Evolutionary conservation across 192 early-diverging fungal species (phyloP).

Genomic region (Backusella mclennaniae): DNA sequence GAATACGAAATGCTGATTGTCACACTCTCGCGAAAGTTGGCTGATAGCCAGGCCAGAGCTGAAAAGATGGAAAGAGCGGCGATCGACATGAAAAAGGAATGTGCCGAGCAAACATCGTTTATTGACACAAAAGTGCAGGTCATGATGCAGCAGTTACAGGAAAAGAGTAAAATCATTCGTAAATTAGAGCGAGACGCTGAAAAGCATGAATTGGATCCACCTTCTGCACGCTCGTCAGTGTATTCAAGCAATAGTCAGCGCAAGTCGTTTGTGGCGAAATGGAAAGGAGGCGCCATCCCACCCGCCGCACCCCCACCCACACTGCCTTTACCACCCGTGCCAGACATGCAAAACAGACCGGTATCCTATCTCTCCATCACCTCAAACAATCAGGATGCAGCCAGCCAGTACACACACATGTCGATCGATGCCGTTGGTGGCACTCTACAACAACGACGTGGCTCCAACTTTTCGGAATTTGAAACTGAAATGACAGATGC

Average conservation of each 20-base stretch:
- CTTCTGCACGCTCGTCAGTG: not conserved
- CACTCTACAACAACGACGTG: not conserved
- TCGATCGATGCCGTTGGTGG: constrained; percentile 11
- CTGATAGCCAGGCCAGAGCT: not conserved
- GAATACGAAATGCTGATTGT: not conserved
- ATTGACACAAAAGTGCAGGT: constrained; percentile 4
- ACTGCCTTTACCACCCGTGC: constrained; percentile 10
- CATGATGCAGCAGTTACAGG: not conserved
- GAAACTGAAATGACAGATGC: constrained; percentile 1
- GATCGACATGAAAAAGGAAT: not conserved
- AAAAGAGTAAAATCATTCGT: not conserved
- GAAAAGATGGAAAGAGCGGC: not conserved
- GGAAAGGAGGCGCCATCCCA: constrained; percentile 1
- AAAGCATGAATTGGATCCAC: not conserved
- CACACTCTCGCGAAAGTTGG: not conserved
- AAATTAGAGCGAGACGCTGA: not conserved
- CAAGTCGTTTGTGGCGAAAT: not conserved
- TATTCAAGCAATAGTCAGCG: not conserved
- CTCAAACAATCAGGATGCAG: not conserved
- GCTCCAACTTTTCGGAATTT: not conserved
- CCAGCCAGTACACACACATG: not conserved
- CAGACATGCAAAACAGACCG: not conserved
- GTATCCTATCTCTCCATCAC: not conserved
- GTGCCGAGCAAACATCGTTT: not conserved
- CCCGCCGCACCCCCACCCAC: constrained; percentile 15